Conservation (phyloP, 805 yeast genomes). For the Priceomyces haplophilus region DNA sequence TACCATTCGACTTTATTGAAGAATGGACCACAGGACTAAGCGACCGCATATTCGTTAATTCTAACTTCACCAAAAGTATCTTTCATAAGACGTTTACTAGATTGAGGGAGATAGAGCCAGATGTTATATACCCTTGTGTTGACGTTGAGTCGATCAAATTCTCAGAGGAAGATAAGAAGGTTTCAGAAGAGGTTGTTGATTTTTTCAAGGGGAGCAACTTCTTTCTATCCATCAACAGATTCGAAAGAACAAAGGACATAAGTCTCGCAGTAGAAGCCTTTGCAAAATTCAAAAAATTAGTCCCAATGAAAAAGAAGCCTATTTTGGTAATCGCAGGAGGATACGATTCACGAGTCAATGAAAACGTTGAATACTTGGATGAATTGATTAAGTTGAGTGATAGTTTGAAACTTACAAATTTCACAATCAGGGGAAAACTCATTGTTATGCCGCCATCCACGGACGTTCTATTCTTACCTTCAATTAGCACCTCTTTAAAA, state of each 20-base stretch:
- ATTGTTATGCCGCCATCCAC: conserved; percentile 32
- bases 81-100: conserved; percentile 62
- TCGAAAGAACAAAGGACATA: conserved; percentile 81
- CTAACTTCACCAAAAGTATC: conserved; percentile 72
- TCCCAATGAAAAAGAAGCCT: conserved; percentile 32
- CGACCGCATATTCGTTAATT: conserved; percentile 83
- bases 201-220: conserved; percentile 38
- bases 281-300: conserved; percentile 36
- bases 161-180: conserved; percentile 17
- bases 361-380: conserved; percentile 68
- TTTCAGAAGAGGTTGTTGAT: conserved; percentile 29
- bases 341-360: conserved; percentile 70
- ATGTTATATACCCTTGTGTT: conserved; percentile 79
- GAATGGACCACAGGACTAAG: conserved; percentile 73
- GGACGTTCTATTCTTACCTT: conserved; percentile 74
- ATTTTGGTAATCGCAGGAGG: conserved; percentile 86
- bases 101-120: conserved; percentile 40
- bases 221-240: conserved; percentile 80
- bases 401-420: conserved; percentile 40
- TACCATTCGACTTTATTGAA: conserved; percentile 83
- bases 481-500: conserved; percentile 66
- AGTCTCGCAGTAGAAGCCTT: conserved; percentile 73
- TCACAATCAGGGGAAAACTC: conserved; percentile 43
- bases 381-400: conserved; percentile 55
- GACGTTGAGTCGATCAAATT: conserved; percentile 30